Percentiles rank a stretch among this genome's conserved stretches.
phyloP scores from a whole-genome alignment of 2,329 filamentous ascomycete genomes.

The Sporothrix schenckii region DNA sequence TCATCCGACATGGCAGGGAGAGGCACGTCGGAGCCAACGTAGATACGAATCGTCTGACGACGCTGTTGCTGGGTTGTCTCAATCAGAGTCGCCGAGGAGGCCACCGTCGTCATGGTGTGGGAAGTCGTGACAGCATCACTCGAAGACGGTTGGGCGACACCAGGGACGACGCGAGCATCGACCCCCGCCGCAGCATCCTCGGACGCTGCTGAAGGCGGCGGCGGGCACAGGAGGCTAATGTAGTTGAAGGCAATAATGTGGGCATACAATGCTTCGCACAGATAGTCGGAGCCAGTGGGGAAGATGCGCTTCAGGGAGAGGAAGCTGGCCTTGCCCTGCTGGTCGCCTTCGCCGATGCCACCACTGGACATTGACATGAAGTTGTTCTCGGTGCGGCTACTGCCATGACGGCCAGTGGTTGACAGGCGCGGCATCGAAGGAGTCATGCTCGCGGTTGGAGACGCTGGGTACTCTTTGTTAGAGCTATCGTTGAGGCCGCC shows the following conservation, averaged over 20 bases:
- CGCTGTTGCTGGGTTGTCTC: constrained; percentile 8
- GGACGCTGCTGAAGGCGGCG: constrained; percentile 31
- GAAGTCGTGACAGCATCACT: constrained; percentile 19
- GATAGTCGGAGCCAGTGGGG: constrained; percentile 55
- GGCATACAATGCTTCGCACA: constrained; percentile 62
- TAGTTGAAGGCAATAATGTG: constrained; percentile 64
- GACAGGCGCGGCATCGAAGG: constrained; percentile 6
- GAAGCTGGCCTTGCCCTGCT: constrained; percentile 22
- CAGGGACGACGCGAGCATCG: constrained; percentile 25
- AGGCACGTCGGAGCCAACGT: constrained; percentile 30
- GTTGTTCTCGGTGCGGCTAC: constrained; percentile 15
- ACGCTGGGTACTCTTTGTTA: not conserved
- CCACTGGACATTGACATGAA: not conserved
- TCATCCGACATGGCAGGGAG: constrained; percentile 13
- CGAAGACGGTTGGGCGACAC: not conserved
- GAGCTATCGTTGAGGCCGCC: not conserved
- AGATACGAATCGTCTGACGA: constrained; percentile 34
- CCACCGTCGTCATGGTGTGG: not conserved
- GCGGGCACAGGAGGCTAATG: constrained; percentile 46
- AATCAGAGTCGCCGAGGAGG: constrained; percentile 17
- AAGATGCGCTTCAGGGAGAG: constrained; percentile 55
- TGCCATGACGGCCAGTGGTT: constrained; percentile 1
- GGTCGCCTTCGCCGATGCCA: not conserved
- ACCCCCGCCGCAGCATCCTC: constrained; percentile 30
- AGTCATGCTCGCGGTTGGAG: not conserved